These are phyloP conservation scores for Kodamaea leandrae DNA, from an alignment of 805 yeast genomes.

Conservation along the genomic window DNA sequence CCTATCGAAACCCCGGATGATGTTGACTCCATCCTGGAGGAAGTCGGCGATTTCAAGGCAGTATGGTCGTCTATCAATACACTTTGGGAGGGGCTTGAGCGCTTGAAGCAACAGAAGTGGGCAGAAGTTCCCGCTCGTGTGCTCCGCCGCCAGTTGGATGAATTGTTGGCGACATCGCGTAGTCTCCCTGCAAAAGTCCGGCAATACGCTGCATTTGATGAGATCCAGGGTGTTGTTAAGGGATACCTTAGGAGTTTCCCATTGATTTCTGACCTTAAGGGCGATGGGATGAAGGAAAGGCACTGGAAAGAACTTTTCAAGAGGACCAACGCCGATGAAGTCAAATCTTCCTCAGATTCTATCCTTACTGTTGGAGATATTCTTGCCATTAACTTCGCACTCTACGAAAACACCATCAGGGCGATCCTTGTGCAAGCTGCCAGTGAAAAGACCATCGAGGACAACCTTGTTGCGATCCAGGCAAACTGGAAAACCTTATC, in stretches of 20 bases:
- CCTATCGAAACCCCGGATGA: constrained; percentile 26
- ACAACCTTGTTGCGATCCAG: constrained; percentile 49
- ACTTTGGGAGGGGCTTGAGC: constrained; percentile 47
- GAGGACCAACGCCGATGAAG: constrained; percentile 24
- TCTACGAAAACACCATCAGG: constrained; percentile 47
- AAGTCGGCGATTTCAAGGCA: constrained; percentile 51
- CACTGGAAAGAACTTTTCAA: constrained; percentile 62
- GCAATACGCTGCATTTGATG: constrained; percentile 67
- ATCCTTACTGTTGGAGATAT: constrained; percentile 53
- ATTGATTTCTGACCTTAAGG: constrained; percentile 46
- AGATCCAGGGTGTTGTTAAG: constrained; percentile 48
- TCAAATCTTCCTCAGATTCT: no score
- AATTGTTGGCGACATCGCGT: constrained; percentile 44
- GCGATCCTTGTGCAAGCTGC: constrained; percentile 60
- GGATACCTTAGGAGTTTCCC: constrained; percentile 37
- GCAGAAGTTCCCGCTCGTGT: constrained; percentile 40
- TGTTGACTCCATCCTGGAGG: constrained; percentile 39
- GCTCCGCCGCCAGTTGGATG: constrained; percentile 50
- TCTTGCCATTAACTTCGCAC: constrained; percentile 51
- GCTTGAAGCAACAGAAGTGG: constrained; percentile 50
- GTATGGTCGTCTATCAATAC: constrained; percentile 65
- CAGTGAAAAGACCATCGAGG: constrained; percentile 67
- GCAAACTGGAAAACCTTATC: constrained; percentile 53
- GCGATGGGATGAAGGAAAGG: constrained; percentile 55
- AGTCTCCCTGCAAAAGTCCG: constrained; percentile 56